Percentiles rank a stretch among this genome's conserved stretches.
Evolutionary conservation across 371 early-diverging fungal genomes (phyloP).

Genomic region (Actinomortierella wolfii): DNA sequence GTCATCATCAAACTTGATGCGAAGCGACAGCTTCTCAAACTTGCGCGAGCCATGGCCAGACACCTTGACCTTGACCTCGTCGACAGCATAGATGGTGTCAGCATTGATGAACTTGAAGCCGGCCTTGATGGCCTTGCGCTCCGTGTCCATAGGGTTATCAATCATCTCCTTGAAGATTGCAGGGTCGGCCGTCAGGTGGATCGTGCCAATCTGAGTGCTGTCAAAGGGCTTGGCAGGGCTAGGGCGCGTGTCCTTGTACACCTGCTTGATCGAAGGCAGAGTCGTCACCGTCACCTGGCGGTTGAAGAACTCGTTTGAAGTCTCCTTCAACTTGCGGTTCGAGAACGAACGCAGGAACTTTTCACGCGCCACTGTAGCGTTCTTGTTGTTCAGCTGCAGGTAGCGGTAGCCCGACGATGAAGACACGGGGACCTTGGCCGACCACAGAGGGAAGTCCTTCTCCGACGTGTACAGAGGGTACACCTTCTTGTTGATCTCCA

Average conservation of each 20-base stretch:
- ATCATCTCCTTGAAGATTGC: conserved; percentile 13
- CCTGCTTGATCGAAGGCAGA: conserved; percentile 17
- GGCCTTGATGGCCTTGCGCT: conserved; percentile 11
- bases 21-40: conserved; percentile 51
- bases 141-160: conserved; percentile 6
- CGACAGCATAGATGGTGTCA: conserved; percentile 13
- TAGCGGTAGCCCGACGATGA: conserved; percentile 15
- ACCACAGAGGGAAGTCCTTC: conserved; percentile 26
- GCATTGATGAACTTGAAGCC: conserved; percentile 28
- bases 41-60: conserved; percentile 47
- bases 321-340: conserved; percentile 10
- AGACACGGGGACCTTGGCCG: conserved; percentile 10
- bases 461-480: conserved; percentile 14
- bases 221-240: conserved; percentile 17
- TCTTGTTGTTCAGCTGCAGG: conserved; percentile 11
- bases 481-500: conserved; percentile 19
- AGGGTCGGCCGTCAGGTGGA: conserved; percentile 20
- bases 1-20: conserved; percentile 41
- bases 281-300: conserved; percentile 12
- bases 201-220: conserved; percentile 25
- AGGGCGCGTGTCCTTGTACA: conserved; percentile 9
- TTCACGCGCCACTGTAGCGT: conserved; percentile 8
- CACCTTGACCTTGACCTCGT: conserved; percentile 47
- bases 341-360: conserved; percentile 12
- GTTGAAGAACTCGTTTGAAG: conserved; percentile 21